Evolutionary conservation across 331 rosid genomes (phyloP).

Genomic region (Acacia concinna): DNA sequence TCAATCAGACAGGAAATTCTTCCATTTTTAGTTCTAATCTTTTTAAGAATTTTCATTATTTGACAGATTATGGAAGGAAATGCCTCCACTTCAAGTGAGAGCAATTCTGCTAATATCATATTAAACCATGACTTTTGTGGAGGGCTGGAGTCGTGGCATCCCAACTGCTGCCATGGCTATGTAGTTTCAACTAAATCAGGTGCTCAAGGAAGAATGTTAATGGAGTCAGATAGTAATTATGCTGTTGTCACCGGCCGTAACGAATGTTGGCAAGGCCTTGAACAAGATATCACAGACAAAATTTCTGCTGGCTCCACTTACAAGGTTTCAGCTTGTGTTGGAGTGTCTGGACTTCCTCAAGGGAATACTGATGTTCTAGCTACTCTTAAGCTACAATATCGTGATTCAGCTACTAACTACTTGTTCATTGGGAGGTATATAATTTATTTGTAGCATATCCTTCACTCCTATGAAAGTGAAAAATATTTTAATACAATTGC

Average conservation of each 20-base stretch:
- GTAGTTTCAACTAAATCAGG: conserved; percentile 53
- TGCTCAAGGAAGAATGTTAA: conserved; percentile 35
- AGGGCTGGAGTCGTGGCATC: conserved; percentile 77
- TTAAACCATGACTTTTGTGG: conserved; percentile 75
- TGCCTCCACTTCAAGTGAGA: conserved; percentile 19
- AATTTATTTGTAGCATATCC: conserved; percentile 8
- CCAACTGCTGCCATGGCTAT: conserved; percentile 65
- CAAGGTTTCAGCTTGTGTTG: conserved; percentile 70
- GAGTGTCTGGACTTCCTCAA: conserved; percentile 65
- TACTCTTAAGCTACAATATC: conserved; percentile 71
- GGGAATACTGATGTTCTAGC: conserved; percentile 70
- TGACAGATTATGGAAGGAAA: conserved; percentile 49
- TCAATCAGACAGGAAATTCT: conserved; percentile 4
- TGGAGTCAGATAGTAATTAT: conserved; percentile 37
- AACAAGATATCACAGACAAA: conserved; percentile 73
- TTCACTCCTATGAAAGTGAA: conserved; percentile 25
- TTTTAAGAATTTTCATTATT: conserved; percentile 25
- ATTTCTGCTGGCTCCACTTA: conserved; percentile 58
- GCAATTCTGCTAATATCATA: conserved; percentile 56
- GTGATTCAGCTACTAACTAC: conserved; percentile 60
- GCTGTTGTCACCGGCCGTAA: conserved; percentile 69
- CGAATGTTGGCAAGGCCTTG: conserved; percentile 96
- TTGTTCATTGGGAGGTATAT: conserved; percentile 70
- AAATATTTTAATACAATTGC: conserved; percentile 13
- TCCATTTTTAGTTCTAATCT: conserved; percentile 17